phyloP scores from a whole-genome alignment of 169 alveolate species.

The Eimeria tenella region DNA sequence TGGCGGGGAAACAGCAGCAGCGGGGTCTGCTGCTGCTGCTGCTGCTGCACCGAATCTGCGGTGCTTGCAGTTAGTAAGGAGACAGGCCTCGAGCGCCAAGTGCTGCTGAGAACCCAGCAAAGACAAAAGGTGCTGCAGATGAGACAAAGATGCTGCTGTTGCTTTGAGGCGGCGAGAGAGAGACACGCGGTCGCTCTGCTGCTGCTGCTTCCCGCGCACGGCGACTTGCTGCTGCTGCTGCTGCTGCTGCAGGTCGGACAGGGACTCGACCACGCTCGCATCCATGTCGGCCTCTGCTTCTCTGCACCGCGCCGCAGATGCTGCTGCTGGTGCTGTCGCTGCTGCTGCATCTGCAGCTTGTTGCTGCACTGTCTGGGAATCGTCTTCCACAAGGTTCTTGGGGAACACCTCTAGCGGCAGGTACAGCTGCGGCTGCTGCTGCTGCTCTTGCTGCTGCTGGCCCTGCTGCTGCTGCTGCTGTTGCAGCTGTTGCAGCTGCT shows the following conservation, averaged over 20 bases:
- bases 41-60: background rate
- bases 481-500: conserved; percentile 50
- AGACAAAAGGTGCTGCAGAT: conserved; percentile 48
- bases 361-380: background rate
- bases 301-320: background rate
- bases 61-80: background rate
- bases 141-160: background rate
- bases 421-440: conserved; percentile 14
- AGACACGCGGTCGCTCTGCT: background rate
- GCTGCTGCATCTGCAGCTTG: background rate
- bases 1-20: background rate
- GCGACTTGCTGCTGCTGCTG: background rate
- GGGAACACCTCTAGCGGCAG: conserved; percentile 44
- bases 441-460: background rate
- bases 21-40: conserved; percentile 39
- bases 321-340: background rate
- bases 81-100: conserved; percentile 12
- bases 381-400: background rate
- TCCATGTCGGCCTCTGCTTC: background rate
- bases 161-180: background rate
- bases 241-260: conserved; percentile 14
- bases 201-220: background rate
- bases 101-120: conserved; percentile 46
- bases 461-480: conserved; percentile 42
- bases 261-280: background rate